Base-by-base conservation (phyloP, 495 filamentous ascomycete genomes). In the Neurospora sp. region DNA sequence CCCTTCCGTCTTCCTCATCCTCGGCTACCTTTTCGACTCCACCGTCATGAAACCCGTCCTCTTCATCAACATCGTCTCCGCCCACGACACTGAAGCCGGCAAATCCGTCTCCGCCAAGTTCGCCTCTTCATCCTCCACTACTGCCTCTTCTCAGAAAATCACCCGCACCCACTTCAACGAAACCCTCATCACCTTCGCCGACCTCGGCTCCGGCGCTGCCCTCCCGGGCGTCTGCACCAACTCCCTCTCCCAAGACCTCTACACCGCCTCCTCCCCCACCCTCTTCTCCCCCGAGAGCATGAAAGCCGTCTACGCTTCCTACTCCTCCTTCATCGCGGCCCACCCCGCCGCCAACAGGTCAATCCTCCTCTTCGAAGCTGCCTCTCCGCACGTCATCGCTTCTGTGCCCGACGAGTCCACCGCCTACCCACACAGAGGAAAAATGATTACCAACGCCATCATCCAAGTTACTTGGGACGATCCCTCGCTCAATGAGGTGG, bases 101-200 rank as follows among this genome's bases (percentile, higher is more conserved):
- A 53, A 53, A 53, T 22, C 20, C 20, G 45, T 53, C 45, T 53
- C 45, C 0, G 45, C 45, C 45, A 53, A 1, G 0, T 53, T 53
- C 20, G 45, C 45, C 1, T 53, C 45, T 14, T 53, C 45, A 31
- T 31, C 27, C 27, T 31, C 27, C 27, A 31, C 27, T 31, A 31
- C 27, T 31, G 27, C 27, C 27, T 31, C 27, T 31, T 31, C 27
- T 31, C 27, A 31, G 27, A 31, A 31, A 31, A 53, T 53, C n/a
- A 53, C 45, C 2, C 45, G 20, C 45, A 27, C 10, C 20, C 45
- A 53, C 45, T 53, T 53, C 45, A 53, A 53, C 45, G 45, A 53
- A 53, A 53, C 45, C 86, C 80, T 93, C 91, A 42, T 91, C 91
- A 59, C 91, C 91, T 75, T 93, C 90, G 69, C 91, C 91, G 75